A percentile compares a stretch with the other conserved stretches of the same genome.
Conservation (phyloP, 108 stramenopile species). For the Seminavis robusta region DNA sequence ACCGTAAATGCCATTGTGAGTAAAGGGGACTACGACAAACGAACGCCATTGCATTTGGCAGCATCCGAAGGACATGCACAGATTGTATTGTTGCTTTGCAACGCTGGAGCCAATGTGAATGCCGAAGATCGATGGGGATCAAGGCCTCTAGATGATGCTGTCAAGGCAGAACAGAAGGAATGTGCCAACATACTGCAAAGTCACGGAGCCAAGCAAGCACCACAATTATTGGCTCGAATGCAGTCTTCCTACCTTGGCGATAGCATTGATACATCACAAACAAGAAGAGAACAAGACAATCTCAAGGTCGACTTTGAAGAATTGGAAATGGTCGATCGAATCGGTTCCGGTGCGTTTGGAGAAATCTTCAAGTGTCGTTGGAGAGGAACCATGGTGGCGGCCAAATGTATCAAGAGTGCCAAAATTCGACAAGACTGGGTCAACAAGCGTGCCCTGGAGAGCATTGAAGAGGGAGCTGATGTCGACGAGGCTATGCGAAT, state of each 20-base stretch:
- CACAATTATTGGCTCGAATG: neutral
- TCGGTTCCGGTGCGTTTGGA: constrained; percentile 86
- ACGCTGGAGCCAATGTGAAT: constrained; percentile 72
- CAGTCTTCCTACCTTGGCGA: too few species aligned
- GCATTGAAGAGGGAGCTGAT: constrained; percentile 28
- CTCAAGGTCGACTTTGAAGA: constrained; percentile 73
- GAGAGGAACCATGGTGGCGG: constrained; percentile 83
- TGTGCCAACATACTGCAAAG: constrained; percentile 41
- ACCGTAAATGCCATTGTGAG: constrained; percentile 3
- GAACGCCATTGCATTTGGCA: constrained; percentile 89
- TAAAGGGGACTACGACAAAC: constrained; percentile 44
- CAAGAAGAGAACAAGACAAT: constrained; percentile 48
- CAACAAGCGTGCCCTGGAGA: constrained; percentile 40
- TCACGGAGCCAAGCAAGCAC: constrained; percentile 48
- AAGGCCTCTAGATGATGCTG: constrained; percentile 84
- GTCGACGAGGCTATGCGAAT: constrained; percentile 41
- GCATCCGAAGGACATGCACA: constrained; percentile 72
- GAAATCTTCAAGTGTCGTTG: constrained; percentile 89
- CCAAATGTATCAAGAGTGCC: constrained; percentile 80
- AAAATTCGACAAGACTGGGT: constrained; percentile 80
- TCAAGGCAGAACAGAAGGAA: constrained; percentile 18
- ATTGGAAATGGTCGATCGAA: constrained; percentile 82
- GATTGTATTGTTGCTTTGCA: constrained; percentile 56
- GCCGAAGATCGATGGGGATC: constrained; percentile 84
- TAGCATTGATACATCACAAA: constrained; percentile 21